Base-by-base conservation (phyloP, 352 stramenopile species). In the Pythium sukuiense region DNA sequence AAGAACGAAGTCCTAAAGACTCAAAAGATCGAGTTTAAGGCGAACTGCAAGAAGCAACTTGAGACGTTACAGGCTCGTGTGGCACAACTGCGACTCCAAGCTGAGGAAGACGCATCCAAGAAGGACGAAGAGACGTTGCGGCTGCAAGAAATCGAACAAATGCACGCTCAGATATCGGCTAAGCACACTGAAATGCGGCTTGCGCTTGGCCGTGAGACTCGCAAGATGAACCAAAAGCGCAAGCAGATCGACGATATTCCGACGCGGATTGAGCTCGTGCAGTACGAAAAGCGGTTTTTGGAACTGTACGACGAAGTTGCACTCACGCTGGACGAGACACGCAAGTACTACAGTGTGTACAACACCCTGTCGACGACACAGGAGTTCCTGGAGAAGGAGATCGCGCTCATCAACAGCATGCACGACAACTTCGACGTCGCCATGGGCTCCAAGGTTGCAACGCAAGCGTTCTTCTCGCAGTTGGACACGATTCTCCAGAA, bases 261-360 rank as follows among this genome's bases (percentile, higher is more conserved):
- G 0, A 92, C 85, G 8, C 77, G 81, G 14, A 86, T 87, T 26
- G 91, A 97, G 70, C 65, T 97, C 3, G 71, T 97, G 46, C 91
- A 97, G 74, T 97, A 97, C 63, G 89, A 97, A 59, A 92, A 90
- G 62, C 81, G 91, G 1, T 96, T 97, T 32, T 39, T 87, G 2
- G 91, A 97, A 63, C 74, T 97, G 1, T 97, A 94, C 43, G 83
- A 97, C 29, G 79, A 97, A 70, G 85, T 96, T 2, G 82, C 85
- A 7, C 68, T 93, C 58, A 96, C 92, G 26, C 71, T 97, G 16
- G 91, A 97, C 18, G 91, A 97, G 70, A 97, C 87, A 9, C 77
- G 88, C 16, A 95, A 95, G 67, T 96, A 97, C 63, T 96, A 89
- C 50, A 85, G 73, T 57, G 80, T 90, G 8, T 97, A 97, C 66